Evolutionary conservation across 2,329 filamentous ascomycete species (phyloP), one percentile per base, ranked within the genome.

Genomic region (Ophiostoma sp.): DNA sequence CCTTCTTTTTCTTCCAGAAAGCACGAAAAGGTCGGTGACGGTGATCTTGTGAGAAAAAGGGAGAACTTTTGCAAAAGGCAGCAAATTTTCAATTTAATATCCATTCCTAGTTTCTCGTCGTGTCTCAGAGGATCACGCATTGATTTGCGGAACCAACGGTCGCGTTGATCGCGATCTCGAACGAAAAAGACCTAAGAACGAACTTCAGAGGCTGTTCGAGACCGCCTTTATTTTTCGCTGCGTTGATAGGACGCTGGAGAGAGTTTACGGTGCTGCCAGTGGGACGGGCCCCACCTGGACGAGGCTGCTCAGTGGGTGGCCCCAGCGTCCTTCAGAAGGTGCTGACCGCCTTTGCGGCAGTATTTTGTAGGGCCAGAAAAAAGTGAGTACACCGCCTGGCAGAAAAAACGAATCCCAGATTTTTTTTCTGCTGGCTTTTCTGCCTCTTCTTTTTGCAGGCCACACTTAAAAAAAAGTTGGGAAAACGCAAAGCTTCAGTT

Each of bases 301-400:
- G 36, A 64, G 59, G 59, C 57, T 63, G 59, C 11, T 36, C 33
- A 25, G 61, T 19, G 61, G n/a, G 36, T 11, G 59, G 59, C 28
- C 55, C 15, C 6, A n/a, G 33, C n/a, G n/a, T 7, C 50, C 12
- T 36, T 61, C 5, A 19, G 42, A 48, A 3, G 33, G 25, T 48
- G 59, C 48, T 57, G 69, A 75, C 74, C 74, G 73, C 72, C 8
- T 59, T 64, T 72, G 12, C 19, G 45, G 45, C 63, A 71, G 57
- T 48, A 61, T 72, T 52, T 64, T 42, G 31, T 12, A 7, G 7
- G 7, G 61, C 59, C 71, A 50, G 31, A 66, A 17, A 45, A 48
- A 63, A 50, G 52, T 39, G 15, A 31, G 5, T 28, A 72, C 73
- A 76, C 75, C 75, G 75, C 75, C 75, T 31, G 75, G 75, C 75